Base-by-base conservation (phyloP, 306 rosid genomes). In the Quercus cerris region DNA sequence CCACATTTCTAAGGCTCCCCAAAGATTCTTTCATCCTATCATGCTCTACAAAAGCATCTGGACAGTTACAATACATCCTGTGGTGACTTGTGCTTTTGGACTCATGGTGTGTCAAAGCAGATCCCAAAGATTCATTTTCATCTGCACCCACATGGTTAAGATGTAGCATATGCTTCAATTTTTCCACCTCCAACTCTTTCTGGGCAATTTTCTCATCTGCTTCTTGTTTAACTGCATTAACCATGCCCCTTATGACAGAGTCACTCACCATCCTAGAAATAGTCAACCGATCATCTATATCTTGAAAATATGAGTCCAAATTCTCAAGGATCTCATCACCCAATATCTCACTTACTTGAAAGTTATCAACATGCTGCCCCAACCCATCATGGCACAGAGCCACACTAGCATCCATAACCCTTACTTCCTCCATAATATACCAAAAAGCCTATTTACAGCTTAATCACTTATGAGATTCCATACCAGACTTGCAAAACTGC, bases 191-290 rank as follows among this genome's bases (percentile, higher is more conserved):
- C 71, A 56, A 71, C 75, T 93, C 97, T 85, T 91, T 95, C 85
- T 70, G 86, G 56, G 92, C 79, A 55, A 95, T 84, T 82, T 80
- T 87, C 92, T 91, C 94, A 27, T 79, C 88, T 25, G 98, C 94
- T 77, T 88, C 93, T 67, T 89, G 85, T 71, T 87, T 83, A 41
- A 96, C 70, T 2, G 94, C 97, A 84, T 83, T 82, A 81, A 96
- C 91, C 89, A 89, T 86, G 74, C 97, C 97, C 88, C 85, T 93
- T 61, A 93, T 81, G 69, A 96, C 81, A 18, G 97, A 89, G 73
- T 96, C 98, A 68, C 92, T 90, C 58, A 93, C 99, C 97, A 93
- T 86, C 86, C 97, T 87, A 6, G 98, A 93, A n/a, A 96, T 80
- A 35, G 86, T 85, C 86, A 93, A 67, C 86, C 87, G 84, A 33